Base-by-base conservation (phyloP, 176 grass and related monocot genomes). In the Melocanna baccifera region DNA sequence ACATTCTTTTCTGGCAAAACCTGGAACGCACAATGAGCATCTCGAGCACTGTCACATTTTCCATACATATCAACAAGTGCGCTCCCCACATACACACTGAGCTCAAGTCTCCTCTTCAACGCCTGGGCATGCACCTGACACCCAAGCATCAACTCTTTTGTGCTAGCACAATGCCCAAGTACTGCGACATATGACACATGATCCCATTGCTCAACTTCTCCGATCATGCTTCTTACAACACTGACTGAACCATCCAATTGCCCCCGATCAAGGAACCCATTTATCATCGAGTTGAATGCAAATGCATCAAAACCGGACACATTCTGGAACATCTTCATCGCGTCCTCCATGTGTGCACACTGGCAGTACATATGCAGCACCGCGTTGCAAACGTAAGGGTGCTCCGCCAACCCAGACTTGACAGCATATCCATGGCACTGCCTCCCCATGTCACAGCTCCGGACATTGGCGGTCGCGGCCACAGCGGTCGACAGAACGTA, bases 41-140 rank as follows among this genome's bases (percentile, higher is more conserved):
- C 83, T 78, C 20, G 43, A 34, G 83, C 81, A 22, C 43, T 34
- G 41, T 83, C 87, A 78, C 91, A 96, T 73, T 93, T 96, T 19
- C 94, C 94, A 36, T 96, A 96, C 94, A 93, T 93, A 56, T 96
- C 94, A 78, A 96, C 84, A 58, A 93, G 71, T 11, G 91, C 78
- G 51, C 83, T 96, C 67, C 87, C 85, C 36, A 91, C 72, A 52
- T 85, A 93, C 42, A 91, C 53, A 86, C 67, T 87, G 57, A 82
- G 61, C 69, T 91, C 77, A 26, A 89, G 79, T 53, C 91, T 88
- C 88, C 48, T 93, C 81, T 86, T 93, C 76, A 93, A 63, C 23
- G 90, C 76, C 69, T 91, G 91, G 30, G 77, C 42, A 85, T 93
- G 89, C 83, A 93, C 72, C 48, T 96, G 94, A 56, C 16, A 8